Conservation (phyloP, 345 rosid genomes). For the Ceriops tagal region DNA sequence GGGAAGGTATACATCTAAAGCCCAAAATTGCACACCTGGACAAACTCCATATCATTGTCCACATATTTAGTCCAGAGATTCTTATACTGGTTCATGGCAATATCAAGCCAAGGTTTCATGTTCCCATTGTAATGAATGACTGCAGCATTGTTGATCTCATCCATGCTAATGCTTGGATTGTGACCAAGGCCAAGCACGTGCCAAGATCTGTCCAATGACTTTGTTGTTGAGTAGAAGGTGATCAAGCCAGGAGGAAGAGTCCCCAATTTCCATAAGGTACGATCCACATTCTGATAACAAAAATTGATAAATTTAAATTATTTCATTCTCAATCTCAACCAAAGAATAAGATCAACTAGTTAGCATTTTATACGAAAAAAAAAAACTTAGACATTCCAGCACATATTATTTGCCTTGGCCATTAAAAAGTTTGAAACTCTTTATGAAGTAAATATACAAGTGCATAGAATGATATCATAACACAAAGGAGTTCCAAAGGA, state of each 20-base stretch:
- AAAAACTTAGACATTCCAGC: background rate
- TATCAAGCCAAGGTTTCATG: slow-evolving; percentile 98
- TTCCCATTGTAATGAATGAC: slow-evolving; percentile 91
- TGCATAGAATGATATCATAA: background rate
- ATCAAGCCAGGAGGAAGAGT: slow-evolving; percentile 83
- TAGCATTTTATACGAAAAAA: background rate
- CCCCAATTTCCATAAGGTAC: slow-evolving; percentile 63
- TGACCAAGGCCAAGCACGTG: slow-evolving; percentile 92
- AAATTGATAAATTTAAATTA: background rate
- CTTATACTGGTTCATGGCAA: slow-evolving; percentile 87
- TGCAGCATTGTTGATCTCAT: slow-evolving; percentile 74
- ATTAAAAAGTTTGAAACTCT: background rate
- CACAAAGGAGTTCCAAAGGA: slow-evolving; percentile 6
- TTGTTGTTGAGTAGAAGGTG: slow-evolving; percentile 77
- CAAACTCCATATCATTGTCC: slow-evolving; percentile 45
- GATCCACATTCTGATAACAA: slow-evolving; percentile 59
- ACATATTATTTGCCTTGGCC: background rate
- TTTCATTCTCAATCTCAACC: background rate
- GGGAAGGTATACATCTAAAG: slow-evolving; percentile 39
- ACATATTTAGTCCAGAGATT: slow-evolving; percentile 85
- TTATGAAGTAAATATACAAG: background rate
- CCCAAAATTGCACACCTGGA: slow-evolving; percentile 49
- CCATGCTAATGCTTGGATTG: slow-evolving; percentile 78
- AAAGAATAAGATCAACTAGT: background rate
- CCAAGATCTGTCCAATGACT: slow-evolving; percentile 87